Percentiles rank a stretch among this genome's conserved stretches.
These are phyloP conservation scores for Cytospora schulzeri DNA, from an alignment of 2,329 filamentous ascomycete species.

Conservation along the genomic window DNA sequence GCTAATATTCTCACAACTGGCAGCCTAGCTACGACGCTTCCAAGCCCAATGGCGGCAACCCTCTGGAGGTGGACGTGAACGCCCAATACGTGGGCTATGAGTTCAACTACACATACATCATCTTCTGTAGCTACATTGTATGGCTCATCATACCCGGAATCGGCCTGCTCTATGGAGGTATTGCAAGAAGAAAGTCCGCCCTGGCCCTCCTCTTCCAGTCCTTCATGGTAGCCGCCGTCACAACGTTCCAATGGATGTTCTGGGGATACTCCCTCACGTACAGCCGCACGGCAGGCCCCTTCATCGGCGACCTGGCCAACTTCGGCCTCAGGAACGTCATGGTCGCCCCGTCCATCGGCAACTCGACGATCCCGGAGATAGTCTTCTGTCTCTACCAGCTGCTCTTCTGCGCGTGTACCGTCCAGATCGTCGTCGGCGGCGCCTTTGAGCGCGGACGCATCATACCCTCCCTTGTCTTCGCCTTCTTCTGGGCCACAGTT, in stretches of 20 bases:
- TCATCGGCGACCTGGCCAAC: constrained; percentile 64
- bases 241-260: constrained; percentile 61
- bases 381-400: constrained; percentile 68
- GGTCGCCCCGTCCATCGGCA: constrained; percentile 62
- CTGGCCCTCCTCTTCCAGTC: constrained; percentile 65
- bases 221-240: constrained; percentile 58
- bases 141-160: constrained; percentile 70
- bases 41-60: constrained; percentile 33
- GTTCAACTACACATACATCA: constrained; percentile 62
- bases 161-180: constrained; percentile 65
- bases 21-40: constrained; percentile 31
- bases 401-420: constrained; percentile 62
- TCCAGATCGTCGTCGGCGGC: constrained; percentile 67
- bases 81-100: constrained; percentile 60
- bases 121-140: constrained; percentile 62
- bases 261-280: constrained; percentile 68
- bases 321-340: constrained; percentile 64
- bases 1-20: neutral
- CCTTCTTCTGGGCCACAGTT: constrained; percentile 64
- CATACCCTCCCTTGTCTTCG: constrained; percentile 46
- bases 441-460: constrained; percentile 63
- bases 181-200: constrained; percentile 64
- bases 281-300: constrained; percentile 59
- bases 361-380: constrained; percentile 61
- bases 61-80: constrained; percentile 39